Evolutionary conservation across 2,329 filamentous ascomycete genomes (phyloP).

Genomic region (Neospermospora avenae): DNA sequence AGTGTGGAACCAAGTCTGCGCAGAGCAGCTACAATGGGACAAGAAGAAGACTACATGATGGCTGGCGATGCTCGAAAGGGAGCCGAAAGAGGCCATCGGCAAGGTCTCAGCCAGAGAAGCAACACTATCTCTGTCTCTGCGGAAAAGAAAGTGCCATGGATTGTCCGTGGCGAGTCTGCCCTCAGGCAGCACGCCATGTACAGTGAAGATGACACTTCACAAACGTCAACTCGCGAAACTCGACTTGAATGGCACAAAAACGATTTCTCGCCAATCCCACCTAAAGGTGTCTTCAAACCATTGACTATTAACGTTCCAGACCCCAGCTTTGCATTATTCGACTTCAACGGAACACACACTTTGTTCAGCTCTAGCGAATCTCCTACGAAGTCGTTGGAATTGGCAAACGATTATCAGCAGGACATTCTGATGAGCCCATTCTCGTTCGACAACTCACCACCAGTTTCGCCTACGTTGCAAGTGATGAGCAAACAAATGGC

Average conservation of each 20-base stretch:
- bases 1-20: constrained; percentile 34
- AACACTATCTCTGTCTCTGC: constrained; percentile 25
- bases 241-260: neutral
- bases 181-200: constrained; percentile 17
- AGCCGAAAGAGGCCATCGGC: constrained; percentile 10
- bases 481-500: constrained; percentile 48
- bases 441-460: constrained; percentile 35
- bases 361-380: constrained; percentile 20
- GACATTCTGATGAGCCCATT: constrained; percentile 36
- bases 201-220: neutral
- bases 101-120: constrained; percentile 20
- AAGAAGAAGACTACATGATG: constrained; percentile 24
- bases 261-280: neutral
- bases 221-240: neutral
- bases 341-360: constrained; percentile 13
- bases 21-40: constrained; percentile 18
- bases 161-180: constrained; percentile 25
- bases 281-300: constrained; percentile 6
- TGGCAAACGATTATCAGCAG: constrained; percentile 27
- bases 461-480: constrained; percentile 38
- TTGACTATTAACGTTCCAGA: constrained; percentile 19
- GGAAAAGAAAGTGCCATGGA: constrained; percentile 25
- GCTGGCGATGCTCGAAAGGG: constrained; percentile 8
- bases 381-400: constrained; percentile 23
- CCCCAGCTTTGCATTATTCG: constrained; percentile 21